These are phyloP conservation scores for Mucor mucedo DNA, from an alignment of 371 early-diverging fungal species.

Conservation along the genomic window DNA sequence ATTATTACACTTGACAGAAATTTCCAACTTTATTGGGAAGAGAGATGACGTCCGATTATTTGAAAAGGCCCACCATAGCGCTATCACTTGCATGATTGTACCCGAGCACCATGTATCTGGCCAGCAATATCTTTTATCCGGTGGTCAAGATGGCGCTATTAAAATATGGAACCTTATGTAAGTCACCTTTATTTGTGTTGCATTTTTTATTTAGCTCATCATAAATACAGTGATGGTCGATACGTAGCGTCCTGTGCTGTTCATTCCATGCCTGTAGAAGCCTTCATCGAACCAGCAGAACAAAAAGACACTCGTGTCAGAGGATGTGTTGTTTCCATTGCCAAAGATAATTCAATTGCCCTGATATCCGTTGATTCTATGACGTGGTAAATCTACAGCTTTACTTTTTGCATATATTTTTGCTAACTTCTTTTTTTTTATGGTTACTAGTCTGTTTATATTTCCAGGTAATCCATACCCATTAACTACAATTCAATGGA, in stretches of 20 bases:
- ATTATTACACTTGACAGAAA: slow-evolving; percentile 38
- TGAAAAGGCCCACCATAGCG: slow-evolving; percentile 56
- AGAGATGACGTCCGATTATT: slow-evolving; percentile 33
- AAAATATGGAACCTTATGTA: slow-evolving; percentile 82
- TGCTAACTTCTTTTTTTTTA: too few species aligned
- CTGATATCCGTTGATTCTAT: slow-evolving; percentile 79
- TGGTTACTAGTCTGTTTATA: slow-evolving; percentile 53
- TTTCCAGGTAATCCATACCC: slow-evolving; percentile 65
- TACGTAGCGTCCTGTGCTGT: slow-evolving; percentile 71
- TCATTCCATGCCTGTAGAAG: slow-evolving; percentile 62
- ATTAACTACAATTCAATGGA: slow-evolving; percentile 69
- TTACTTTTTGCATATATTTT: too few species aligned
- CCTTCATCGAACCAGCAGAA: slow-evolving; percentile 68
- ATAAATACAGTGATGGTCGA: slow-evolving; percentile 54
- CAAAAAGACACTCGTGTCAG: slow-evolving; percentile 62
- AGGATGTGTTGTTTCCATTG: slow-evolving; percentile 70
- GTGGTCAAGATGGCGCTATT: slow-evolving; percentile 73
- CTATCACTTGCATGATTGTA: slow-evolving; percentile 62
- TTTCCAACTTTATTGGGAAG: slow-evolving; percentile 31
- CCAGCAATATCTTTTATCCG: slow-evolving; percentile 62
- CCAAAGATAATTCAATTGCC: slow-evolving; percentile 71
- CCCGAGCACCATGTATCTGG: slow-evolving; percentile 54
- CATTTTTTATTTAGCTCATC: too few species aligned
- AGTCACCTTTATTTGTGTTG: slow-evolving; percentile 9
- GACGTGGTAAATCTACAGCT: slow-evolving; percentile 56